Conservation (phyloP, 2,329 filamentous ascomycete genomes). For the Calonectria fujianensis region DNA sequence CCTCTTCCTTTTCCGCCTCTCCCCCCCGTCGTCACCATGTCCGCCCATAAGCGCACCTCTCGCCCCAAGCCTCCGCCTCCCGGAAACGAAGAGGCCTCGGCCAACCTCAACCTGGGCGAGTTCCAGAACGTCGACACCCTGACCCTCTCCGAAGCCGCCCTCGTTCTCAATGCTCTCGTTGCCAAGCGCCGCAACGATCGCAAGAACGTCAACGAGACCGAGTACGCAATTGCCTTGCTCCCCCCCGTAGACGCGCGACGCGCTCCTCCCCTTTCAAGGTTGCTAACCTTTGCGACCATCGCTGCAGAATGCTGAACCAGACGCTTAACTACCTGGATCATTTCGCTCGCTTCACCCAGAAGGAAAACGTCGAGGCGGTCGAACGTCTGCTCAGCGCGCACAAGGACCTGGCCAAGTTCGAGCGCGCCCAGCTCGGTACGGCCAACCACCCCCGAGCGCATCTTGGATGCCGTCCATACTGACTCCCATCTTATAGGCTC, state of each 20-base stretch:
- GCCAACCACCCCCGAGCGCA: not conserved
- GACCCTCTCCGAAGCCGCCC: constrained; percentile 91
- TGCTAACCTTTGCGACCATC: constrained; percentile 39
- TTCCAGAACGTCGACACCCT: constrained; percentile 94
- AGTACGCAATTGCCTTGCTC: constrained; percentile 71
- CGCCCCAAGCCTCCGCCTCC: constrained; percentile 81
- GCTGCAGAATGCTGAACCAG: constrained; percentile 83
- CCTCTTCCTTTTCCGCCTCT: not conserved
- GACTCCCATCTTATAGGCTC: constrained; percentile 76
- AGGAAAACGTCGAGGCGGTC: constrained; percentile 95
- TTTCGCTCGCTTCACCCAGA: constrained; percentile 96
- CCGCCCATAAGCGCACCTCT: constrained; percentile 66
- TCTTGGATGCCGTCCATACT: not conserved
- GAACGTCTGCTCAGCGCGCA: constrained; percentile 89
- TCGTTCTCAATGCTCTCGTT: constrained; percentile 93
- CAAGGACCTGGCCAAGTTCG: constrained; percentile 90
- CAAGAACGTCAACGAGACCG: constrained; percentile 89
- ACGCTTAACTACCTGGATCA: constrained; percentile 95
- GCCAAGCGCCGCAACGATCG: constrained; percentile 86
- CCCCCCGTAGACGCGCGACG: not conserved
- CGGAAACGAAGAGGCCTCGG: constrained; percentile 91
- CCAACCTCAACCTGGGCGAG: constrained; percentile 90
- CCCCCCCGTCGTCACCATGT: constrained; percentile 34
- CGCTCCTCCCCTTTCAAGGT: not conserved
- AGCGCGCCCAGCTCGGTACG: constrained; percentile 92